phyloP scores from a whole-genome alignment of 305 asterid species.

The Nicotiana rustica region DNA sequence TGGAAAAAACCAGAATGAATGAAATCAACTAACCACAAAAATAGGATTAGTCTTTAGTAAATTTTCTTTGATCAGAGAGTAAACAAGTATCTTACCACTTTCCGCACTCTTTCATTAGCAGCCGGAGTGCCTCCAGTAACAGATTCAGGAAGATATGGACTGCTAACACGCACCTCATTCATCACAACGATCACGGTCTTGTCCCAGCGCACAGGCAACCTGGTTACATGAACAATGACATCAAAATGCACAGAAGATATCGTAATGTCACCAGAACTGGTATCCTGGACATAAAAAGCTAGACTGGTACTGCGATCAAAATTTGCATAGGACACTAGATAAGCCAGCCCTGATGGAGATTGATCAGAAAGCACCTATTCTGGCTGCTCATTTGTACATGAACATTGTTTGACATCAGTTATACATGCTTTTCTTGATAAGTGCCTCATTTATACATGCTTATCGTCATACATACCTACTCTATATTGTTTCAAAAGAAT shows the following conservation, averaged over 20 bases:
- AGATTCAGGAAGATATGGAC: conserved; percentile 86
- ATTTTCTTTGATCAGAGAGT: neutral
- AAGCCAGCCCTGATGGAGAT: neutral
- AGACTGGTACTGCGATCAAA: neutral
- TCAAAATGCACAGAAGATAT: conserved; percentile 31
- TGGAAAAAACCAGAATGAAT: neutral
- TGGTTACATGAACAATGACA: conserved; percentile 41
- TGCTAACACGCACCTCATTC: conserved; percentile 90
- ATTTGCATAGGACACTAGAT: neutral
- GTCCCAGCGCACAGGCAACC: conserved; percentile 95
- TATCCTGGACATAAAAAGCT: neutral
- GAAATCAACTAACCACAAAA: conserved; percentile 3
- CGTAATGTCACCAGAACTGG: neutral
- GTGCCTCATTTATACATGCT: neutral
- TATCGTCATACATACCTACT: neutral
- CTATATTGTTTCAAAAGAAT: conserved; percentile 5
- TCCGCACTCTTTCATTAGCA: conserved; percentile 89
- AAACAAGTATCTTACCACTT: conserved; percentile 73
- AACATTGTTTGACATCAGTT: neutral
- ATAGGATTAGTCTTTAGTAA: neutral
- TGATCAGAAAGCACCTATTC: neutral
- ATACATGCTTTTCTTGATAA: conserved; percentile 20
- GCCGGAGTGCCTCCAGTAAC: conserved; percentile 86
- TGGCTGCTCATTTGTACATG: neutral
- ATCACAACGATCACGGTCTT: conserved; percentile 80